Evolutionary conservation across 2,329 filamentous ascomycete genomes (phyloP).

Genomic region (Aureobasidium sp.): DNA sequence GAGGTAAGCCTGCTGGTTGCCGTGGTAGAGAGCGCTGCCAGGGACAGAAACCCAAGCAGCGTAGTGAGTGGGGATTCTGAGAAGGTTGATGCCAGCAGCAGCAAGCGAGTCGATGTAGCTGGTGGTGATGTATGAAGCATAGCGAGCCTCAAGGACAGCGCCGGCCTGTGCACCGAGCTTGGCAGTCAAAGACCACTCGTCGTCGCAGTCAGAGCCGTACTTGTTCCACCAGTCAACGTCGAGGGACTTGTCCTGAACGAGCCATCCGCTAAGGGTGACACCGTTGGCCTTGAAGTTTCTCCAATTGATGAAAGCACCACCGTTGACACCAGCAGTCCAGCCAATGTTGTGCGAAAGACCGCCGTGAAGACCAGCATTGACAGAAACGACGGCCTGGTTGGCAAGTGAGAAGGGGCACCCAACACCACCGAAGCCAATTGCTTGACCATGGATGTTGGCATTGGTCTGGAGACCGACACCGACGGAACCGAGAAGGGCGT

Average conservation of each 20-base stretch:
- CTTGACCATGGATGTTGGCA: constrained; percentile 2
- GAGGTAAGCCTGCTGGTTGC: constrained; percentile 16
- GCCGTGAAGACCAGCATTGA: constrained; percentile 1
- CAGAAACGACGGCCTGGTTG: constrained; percentile 5
- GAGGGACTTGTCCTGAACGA: constrained; percentile 25
- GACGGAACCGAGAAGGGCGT: neutral
- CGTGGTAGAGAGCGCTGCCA: constrained; percentile 14
- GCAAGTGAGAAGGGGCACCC: constrained; percentile 2
- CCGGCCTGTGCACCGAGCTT: constrained; percentile 26
- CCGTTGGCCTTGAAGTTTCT: constrained; percentile 21
- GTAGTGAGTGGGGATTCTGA: constrained; percentile 17
- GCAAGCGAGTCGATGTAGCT: constrained; percentile 15
- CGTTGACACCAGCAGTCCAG: neutral
- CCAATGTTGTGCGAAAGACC: constrained; percentile 7
- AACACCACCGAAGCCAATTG: neutral
- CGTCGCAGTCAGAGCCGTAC: constrained; percentile 18
- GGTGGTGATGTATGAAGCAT: constrained; percentile 24
- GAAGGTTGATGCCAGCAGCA: constrained; percentile 13
- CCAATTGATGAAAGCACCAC: constrained; percentile 19
- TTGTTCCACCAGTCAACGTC: constrained; percentile 10
- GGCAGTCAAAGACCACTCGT: constrained; percentile 32
- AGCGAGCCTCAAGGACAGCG: constrained; percentile 26
- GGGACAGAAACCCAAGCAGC: constrained; percentile 16
- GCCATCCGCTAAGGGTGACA: constrained; percentile 29
- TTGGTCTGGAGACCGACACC: neutral